Conservation (phyloP, 2,329 filamentous ascomycete genomes). For the Monosporascus ibericus region DNA sequence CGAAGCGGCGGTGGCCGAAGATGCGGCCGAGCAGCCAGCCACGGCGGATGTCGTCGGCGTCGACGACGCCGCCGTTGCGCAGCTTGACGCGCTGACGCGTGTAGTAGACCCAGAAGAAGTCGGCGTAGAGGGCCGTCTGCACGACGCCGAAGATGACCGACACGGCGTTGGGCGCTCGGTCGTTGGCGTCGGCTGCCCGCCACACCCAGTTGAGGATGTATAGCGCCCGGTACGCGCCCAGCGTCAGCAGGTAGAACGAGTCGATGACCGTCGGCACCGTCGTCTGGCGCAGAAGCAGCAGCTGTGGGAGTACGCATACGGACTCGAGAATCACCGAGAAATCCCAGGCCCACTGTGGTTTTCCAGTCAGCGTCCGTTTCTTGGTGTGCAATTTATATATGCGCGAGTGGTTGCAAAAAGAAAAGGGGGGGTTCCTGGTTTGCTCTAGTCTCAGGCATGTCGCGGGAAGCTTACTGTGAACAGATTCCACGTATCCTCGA, state of each 20-base stretch:
- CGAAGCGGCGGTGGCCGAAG: slow-evolving; percentile 54
- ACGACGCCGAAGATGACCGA: slow-evolving; percentile 81
- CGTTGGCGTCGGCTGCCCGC: slow-evolving; percentile 54
- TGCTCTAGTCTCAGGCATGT: neutral
- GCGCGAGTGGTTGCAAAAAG: slow-evolving; percentile 12
- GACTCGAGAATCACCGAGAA: slow-evolving; percentile 93
- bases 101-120: slow-evolving; percentile 98
- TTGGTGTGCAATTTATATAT: neutral
- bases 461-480: slow-evolving; percentile 35
- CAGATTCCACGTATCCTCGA: slow-evolving; percentile 49
- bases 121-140: slow-evolving; percentile 83
- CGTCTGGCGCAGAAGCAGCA: slow-evolving; percentile 89
- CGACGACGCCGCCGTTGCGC: slow-evolving; percentile 78
- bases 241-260: slow-evolving; percentile 85
- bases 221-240: slow-evolving; percentile 81
- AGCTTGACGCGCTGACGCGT: slow-evolving; percentile 91
- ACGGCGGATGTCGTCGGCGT: slow-evolving; percentile 78
- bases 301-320: slow-evolving; percentile 82
- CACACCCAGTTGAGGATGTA: slow-evolving; percentile 91
- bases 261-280: slow-evolving; percentile 93
- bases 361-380: neutral
- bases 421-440: neutral
- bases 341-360: slow-evolving; percentile 65
- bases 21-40: slow-evolving; percentile 80
- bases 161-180: slow-evolving; percentile 59